Evolutionary conservation across 257 asterid genomes (phyloP), one percentile per base, ranked within the genome.

Genomic region (Solanum boliviense): DNA sequence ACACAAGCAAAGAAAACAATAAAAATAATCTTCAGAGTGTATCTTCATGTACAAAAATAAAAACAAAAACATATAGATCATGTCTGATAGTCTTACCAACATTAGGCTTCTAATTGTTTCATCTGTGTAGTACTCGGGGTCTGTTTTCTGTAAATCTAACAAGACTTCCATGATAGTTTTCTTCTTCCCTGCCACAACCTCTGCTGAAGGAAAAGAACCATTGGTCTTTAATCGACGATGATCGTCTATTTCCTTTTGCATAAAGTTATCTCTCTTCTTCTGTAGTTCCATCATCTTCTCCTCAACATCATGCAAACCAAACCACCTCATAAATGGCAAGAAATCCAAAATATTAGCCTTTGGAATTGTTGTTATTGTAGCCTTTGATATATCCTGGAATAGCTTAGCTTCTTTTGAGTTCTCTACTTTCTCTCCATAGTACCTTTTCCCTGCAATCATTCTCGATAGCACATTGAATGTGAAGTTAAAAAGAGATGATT

Each of bases 371-470:
- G 31, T 84, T 12, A 76, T 20, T 15, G 88, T 71, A 41, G 90
- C 95, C 6, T 84, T 89, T 13, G 85, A 56, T 38, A 91, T 73
- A 73, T 85, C 90, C n/a, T 86, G 87, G 62, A 90, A 91, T 29
- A 21, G n/a, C n/a, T 89, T 87, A 11, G 93, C 92, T 72, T 90
- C 92, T 46, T 87, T 34, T 0, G 86, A 86, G 29, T 87, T 83
- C 74, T 83, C 91, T 4, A 85, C 90, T 10, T 86, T 67, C 68
- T 89, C 93, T 9, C 90, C 92, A 9, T 89, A 92, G 25, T 92
- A 94, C 32, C 93, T 85, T 82, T 92, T 93, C 67, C 98, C 98
- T 1, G 91, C 89, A 16, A 95, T 92, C 95, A 93, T 94, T 38
- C 93, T 68, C 71, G 93, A 91, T 91, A 94, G 84, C 7, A 94